Evolutionary conservation across 129 eudicot species (phyloP).

Genomic region (Flaveria bidentis): DNA sequence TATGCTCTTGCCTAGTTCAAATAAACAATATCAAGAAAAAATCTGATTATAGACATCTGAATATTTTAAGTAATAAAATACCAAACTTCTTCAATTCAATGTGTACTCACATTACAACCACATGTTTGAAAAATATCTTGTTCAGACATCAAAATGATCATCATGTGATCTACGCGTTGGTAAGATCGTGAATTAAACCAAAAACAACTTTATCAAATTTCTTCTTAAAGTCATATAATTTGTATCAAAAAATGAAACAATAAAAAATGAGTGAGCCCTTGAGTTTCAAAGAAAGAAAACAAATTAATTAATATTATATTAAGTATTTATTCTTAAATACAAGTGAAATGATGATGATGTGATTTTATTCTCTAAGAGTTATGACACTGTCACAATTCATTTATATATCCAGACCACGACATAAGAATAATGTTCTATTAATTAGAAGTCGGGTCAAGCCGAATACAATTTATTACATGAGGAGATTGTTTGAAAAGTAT

Average conservation of each 20-base stretch:
- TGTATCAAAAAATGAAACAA: slow-evolving; percentile 2
- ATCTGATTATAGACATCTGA: not conserved
- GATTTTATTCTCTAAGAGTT: too few relatives aligned
- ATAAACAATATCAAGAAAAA: not conserved
- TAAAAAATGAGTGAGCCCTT: not conserved
- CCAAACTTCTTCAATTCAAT: slow-evolving; percentile 13
- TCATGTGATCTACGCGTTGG: not conserved
- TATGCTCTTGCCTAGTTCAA: not conserved
- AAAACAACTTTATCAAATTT: slow-evolving; percentile 11
- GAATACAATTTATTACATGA: too few relatives aligned
- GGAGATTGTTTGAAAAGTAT: too few relatives aligned
- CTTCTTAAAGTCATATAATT: not conserved
- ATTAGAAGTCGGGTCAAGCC: too few relatives aligned
- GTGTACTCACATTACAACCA: slow-evolving; percentile 16
- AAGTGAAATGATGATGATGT: too few relatives aligned
- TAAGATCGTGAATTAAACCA: slow-evolving; percentile 26
- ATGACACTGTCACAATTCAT: too few relatives aligned
- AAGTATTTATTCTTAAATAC: not conserved
- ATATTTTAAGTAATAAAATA: not conserved
- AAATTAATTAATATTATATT: not conserved
- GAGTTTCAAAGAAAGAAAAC: not conserved
- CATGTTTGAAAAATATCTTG: slow-evolving; percentile 10
- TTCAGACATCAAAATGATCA: slow-evolving; percentile 7
- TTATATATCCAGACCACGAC: too few relatives aligned
- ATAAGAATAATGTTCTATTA: too few relatives aligned